Conservation (phyloP, 805 yeast genomes). For the Monosporozyma aquatica region DNA sequence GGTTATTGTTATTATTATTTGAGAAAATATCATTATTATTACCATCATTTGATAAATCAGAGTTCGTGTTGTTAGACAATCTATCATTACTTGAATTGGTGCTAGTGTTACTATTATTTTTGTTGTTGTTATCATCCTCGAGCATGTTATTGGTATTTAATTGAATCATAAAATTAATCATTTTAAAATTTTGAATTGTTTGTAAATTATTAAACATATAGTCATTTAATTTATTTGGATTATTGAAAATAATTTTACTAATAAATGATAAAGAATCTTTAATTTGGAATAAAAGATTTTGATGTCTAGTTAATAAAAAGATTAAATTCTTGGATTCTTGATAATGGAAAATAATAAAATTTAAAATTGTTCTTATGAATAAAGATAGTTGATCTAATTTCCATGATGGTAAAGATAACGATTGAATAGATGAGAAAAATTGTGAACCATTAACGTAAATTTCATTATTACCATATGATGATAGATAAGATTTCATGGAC, state of each 20-base stretch:
- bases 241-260: slow-evolving; percentile 9
- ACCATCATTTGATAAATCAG: background rate
- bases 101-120: slow-evolving; percentile 2
- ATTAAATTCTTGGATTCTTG: slow-evolving; percentile 46
- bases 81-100: background rate
- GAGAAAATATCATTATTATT: background rate
- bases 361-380: slow-evolving; percentile 46
- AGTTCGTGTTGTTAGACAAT: background rate
- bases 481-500: slow-evolving; percentile 20
- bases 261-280: slow-evolving; percentile 18
- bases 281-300: slow-evolving; percentile 25
- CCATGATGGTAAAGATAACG: slow-evolving; percentile 23
- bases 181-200: background rate
- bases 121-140: background rate
- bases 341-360: slow-evolving; percentile 42
- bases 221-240: background rate
- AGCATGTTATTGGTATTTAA: background rate
- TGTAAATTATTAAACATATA: background rate
- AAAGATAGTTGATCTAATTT: slow-evolving; percentile 53
- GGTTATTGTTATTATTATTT: background rate
- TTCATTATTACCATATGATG: slow-evolving; percentile 11
- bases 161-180: background rate
- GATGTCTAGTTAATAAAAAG: slow-evolving; percentile 38
- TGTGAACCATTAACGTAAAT: slow-evolving; percentile 2
- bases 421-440: slow-evolving; percentile 3